Evolutionary conservation across 1,139 yeast genomes (phyloP).

Genomic region (Kazachstania sp.): DNA sequence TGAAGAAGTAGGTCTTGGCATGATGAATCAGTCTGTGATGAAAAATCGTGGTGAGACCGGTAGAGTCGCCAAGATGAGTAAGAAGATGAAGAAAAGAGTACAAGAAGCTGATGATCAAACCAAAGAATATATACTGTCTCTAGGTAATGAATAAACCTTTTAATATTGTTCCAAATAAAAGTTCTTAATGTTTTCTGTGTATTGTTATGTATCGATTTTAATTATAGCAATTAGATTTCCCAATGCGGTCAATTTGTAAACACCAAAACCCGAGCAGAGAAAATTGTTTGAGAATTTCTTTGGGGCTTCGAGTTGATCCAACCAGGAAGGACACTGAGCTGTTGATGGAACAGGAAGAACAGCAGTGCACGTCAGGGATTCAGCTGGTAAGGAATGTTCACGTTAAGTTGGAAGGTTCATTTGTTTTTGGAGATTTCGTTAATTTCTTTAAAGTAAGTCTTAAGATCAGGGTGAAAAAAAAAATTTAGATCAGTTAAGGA

Average conservation of each 20-base stretch:
- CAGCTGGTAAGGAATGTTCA: no score
- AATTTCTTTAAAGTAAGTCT: no score
- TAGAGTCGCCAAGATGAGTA: conserved; percentile 47
- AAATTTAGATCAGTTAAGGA: no score
- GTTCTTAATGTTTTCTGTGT: background rate
- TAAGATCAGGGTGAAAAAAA: no score
- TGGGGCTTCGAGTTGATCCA: background rate
- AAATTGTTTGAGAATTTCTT: background rate
- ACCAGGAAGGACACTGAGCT: background rate
- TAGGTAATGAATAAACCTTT: background rate
- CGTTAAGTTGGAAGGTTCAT: no score
- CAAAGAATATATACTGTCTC: conserved; percentile 10
- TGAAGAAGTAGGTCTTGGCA: conserved; percentile 75
- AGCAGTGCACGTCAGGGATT: no score
- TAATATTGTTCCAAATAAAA: background rate
- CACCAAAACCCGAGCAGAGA: conserved; percentile 2
- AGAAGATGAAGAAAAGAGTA: conserved; percentile 43
- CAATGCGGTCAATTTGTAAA: conserved; percentile 7
- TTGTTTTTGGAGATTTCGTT: no score
- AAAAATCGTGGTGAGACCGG: conserved; percentile 29
- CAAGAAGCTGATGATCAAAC: conserved; percentile 22
- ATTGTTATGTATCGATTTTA: conserved; percentile 1
- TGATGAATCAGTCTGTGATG: conserved; percentile 36
- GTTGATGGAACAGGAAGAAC: no score
- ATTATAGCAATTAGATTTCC: conserved; percentile 4